These are phyloP conservation scores for Paraphaeosphaeria sporulosa DNA, from an alignment of 2,329 filamentous ascomycete genomes.

Conservation along the genomic window DNA sequence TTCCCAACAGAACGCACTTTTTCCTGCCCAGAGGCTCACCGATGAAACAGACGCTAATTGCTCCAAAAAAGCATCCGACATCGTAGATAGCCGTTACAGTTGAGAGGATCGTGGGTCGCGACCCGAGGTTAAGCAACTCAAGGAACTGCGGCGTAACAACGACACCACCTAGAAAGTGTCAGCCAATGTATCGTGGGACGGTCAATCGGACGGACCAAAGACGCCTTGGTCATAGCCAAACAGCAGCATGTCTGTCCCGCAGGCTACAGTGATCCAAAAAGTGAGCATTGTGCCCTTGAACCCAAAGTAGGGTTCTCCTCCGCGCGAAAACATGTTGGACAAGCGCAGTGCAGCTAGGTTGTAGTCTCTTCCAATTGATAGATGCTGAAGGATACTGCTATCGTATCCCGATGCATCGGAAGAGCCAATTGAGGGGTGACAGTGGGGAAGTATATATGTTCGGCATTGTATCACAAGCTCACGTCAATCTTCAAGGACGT, in stretches of 20 bases:
- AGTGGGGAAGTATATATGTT: too few relatives aligned
- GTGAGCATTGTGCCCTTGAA: conserved; percentile 63
- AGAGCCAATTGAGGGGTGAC: too few relatives aligned
- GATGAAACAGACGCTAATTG: conserved; percentile 52
- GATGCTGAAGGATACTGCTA: too few relatives aligned
- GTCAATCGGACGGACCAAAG: conserved; percentile 49
- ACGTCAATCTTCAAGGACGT: too few relatives aligned
- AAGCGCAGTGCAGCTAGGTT: neutral
- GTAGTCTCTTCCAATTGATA: too few relatives aligned
- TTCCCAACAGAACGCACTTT: conserved; percentile 57
- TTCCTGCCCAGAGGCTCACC: conserved; percentile 60
- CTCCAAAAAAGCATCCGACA: conserved; percentile 67
- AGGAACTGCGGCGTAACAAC: conserved; percentile 63
- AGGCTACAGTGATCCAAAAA: conserved; percentile 61
- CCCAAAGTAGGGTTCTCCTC: conserved; percentile 59
- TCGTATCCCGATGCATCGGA: too few relatives aligned
- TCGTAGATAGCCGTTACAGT: conserved; percentile 67
- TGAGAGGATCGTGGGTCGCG: conserved; percentile 50
- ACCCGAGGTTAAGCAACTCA: conserved; percentile 54
- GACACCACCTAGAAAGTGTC: conserved; percentile 54
- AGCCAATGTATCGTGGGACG: neutral
- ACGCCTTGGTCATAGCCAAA: conserved; percentile 62
- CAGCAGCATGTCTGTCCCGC: conserved; percentile 48
- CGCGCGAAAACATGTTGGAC: conserved; percentile 27
- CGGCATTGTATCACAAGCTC: neutral